Conservation (phyloP, 2,329 filamentous ascomycete species). For the Thelonectria rubi region DNA sequence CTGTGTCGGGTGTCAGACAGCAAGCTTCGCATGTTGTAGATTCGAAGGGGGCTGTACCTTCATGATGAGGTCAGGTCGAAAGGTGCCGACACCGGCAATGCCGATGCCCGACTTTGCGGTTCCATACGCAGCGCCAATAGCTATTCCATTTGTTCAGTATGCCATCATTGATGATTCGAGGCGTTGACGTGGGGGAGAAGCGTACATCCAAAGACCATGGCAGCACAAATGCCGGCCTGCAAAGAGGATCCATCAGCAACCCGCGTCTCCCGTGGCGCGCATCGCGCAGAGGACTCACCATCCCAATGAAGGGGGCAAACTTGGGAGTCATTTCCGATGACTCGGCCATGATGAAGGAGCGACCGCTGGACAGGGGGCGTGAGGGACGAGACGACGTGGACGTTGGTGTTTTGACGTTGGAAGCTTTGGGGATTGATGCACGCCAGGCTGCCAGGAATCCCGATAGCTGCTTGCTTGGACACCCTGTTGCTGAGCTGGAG, state of each 20-base stretch:
- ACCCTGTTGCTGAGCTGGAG: conserved; percentile 23
- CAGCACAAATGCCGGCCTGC: conserved; percentile 79
- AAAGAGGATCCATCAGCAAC: conserved; percentile 37
- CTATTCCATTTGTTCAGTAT: conserved; percentile 49
- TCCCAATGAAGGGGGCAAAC: conserved; percentile 88
- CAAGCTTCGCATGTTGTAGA: neutral
- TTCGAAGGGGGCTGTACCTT: conserved; percentile 67
- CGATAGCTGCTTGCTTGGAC: conserved; percentile 29
- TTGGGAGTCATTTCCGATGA: conserved; percentile 73
- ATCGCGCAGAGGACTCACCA: conserved; percentile 65
- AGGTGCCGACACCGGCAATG: conserved; percentile 85
- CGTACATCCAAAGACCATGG: conserved; percentile 87
- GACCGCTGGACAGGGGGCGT: conserved; percentile 32
- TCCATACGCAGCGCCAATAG: conserved; percentile 81
- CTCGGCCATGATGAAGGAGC: conserved; percentile 56
- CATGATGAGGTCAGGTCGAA: conserved; percentile 89
- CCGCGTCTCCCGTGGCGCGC: conserved; percentile 26
- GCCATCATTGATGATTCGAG: conserved; percentile 30
- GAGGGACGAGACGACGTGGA: conserved; percentile 31
- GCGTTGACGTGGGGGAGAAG: conserved; percentile 31
- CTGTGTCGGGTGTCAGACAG: conserved; percentile 53
- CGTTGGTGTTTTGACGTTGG: conserved; percentile 32
- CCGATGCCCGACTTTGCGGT: conserved; percentile 90
- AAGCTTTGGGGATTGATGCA: conserved; percentile 42
- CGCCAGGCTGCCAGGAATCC: conserved; percentile 35